Base-by-base conservation (phyloP, 164 flowering plant genomes). In the Kalanchoe fedtschenkoi region DNA sequence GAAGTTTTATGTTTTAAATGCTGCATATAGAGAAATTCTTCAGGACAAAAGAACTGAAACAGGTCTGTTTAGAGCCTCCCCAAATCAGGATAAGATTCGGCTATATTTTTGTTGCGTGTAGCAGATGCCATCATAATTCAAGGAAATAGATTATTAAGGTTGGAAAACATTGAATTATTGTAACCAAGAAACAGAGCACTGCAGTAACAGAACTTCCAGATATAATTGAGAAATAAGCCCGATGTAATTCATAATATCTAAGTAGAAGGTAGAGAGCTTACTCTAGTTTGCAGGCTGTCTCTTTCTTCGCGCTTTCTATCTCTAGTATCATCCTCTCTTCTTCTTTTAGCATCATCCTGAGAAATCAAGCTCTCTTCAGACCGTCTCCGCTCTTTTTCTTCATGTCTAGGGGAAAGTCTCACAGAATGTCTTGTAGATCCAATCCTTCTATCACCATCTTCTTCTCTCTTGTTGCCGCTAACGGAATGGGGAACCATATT, bases 271-370 rank as follows among this genome's bases (percentile, higher is more conserved):
- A 9, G 28, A 22, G 59, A 58, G 30, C 59, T 47, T 84, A 93
- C 99, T 96, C 89, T 90, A 47, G 73, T 59, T 60, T 79, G 60
- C 43, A 79, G 15, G 38, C 66, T 71, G 14, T 93, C 99, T 35
- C 97, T 79, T 8, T 90, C 99, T 46, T 95, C 99, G 10, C 96
- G 76, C 74, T 93, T 91, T 65, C 97, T 82, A 13, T 93, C 99
- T 35, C 95, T 76, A 60, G 87, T 73, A 14, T 91, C 97, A 39
- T 90, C 99, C 42, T 95, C 99, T 75, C 89, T 85, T 65, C 97
- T 75, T 16, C 95, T 89, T 60, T 88, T 91, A 42, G 80, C 69
- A 62, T 95, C 99, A 69, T 95, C 99, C 60, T 77, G 87, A 28
- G 79, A 71, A 69, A 71, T 66, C 14, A 74, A 65, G 68, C 74